These are phyloP conservation scores for Boletus bicolor DNA, from an alignment of 768 basidiomycete species.

Conservation along the genomic window DNA sequence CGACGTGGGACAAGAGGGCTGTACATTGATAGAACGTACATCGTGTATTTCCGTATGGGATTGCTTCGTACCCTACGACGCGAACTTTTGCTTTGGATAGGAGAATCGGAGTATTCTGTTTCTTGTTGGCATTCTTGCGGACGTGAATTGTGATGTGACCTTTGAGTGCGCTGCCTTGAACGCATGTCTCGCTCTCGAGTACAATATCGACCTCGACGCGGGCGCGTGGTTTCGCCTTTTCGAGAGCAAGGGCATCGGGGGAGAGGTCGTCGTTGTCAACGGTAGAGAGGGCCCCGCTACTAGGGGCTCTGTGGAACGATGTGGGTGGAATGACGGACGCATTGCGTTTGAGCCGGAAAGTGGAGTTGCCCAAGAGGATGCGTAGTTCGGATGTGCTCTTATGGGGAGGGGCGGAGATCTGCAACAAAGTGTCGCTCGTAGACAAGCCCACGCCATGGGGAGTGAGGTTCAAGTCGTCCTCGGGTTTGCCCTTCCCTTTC, in stretches of 20 bases:
- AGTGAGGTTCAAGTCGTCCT: constrained; percentile 4
- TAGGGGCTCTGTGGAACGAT: constrained; percentile 6
- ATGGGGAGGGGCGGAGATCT: constrained; percentile 44
- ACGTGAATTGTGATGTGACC: constrained; percentile 70
- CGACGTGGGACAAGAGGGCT: constrained; percentile 47
- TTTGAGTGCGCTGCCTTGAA: constrained; percentile 73
- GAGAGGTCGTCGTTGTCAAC: constrained; percentile 8
- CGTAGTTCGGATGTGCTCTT: constrained; percentile 57
- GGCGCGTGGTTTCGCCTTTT: constrained; percentile 69
- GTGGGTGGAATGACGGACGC: constrained; percentile 41
- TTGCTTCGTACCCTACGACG: constrained; percentile 81
- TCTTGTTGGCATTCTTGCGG: constrained; percentile 51
- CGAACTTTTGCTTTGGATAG: constrained; percentile 76
- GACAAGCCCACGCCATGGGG: constrained; percentile 31
- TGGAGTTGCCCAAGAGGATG: constrained; percentile 58
- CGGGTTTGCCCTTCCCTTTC: constrained; percentile 4
- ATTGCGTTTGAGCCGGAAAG: constrained; percentile 53
- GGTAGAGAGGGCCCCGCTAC: constrained; percentile 2
- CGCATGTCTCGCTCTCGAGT: constrained; percentile 69
- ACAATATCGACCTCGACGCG: constrained; percentile 80
- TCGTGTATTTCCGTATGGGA: constrained; percentile 51
- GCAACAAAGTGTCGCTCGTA: constrained; percentile 53
- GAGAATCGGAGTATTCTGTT: constrained; percentile 47
- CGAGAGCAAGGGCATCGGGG: constrained; percentile 45
- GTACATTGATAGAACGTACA: constrained; percentile 84